Percentiles rank a stretch among this genome's conserved stretches.
Evolutionary conservation across 495 filamentous ascomycete species (phyloP).

Genomic region (Penicillium silybi): DNA sequence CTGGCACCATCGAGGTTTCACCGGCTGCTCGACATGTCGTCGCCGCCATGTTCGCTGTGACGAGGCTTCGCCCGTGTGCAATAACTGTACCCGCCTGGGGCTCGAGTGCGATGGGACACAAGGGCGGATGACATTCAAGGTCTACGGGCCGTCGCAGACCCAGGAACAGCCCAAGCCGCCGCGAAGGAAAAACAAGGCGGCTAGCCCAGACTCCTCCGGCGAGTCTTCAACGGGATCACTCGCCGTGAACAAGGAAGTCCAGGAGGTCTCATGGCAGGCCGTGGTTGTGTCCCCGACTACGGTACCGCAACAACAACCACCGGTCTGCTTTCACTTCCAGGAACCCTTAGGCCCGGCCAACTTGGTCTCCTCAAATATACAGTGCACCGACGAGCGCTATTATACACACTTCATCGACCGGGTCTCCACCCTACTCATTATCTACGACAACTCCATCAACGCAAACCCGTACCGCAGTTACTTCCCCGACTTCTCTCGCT

Average conservation of each 20-base stretch:
- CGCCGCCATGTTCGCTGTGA: slow-evolving; percentile 44
- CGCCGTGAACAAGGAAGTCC: slow-evolving; percentile 13
- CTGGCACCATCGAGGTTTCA: slow-evolving; percentile 40
- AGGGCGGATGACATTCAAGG: slow-evolving; percentile 42
- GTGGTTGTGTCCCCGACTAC: slow-evolving; percentile 25
- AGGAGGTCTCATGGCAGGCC: not conserved
- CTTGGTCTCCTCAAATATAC: slow-evolving; percentile 21
- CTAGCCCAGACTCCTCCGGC: slow-evolving; percentile 6
- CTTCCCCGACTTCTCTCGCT: slow-evolving; percentile 36
- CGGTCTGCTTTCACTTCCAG: slow-evolving; percentile 23
- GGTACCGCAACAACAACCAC: slow-evolving; percentile 3
- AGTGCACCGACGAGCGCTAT: slow-evolving; percentile 32
- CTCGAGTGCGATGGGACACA: slow-evolving; percentile 37
- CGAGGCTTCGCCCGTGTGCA: slow-evolving; percentile 34
- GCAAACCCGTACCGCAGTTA: slow-evolving; percentile 34
- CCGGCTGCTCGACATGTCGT: slow-evolving; percentile 40
- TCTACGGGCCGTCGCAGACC: slow-evolving; percentile 32
- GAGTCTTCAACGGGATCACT: slow-evolving; percentile 10
- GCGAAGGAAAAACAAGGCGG: slow-evolving; percentile 21
- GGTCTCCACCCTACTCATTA: slow-evolving; percentile 35
- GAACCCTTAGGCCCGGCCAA: slow-evolving; percentile 21
- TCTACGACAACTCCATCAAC: slow-evolving; percentile 36
- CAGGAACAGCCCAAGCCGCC: slow-evolving; percentile 14
- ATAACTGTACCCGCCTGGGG: slow-evolving; percentile 37
- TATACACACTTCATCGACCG: slow-evolving; percentile 37